Base-by-base conservation (phyloP, 768 basidiomycete genomes). In the Phaeolepiota aurea region DNA sequence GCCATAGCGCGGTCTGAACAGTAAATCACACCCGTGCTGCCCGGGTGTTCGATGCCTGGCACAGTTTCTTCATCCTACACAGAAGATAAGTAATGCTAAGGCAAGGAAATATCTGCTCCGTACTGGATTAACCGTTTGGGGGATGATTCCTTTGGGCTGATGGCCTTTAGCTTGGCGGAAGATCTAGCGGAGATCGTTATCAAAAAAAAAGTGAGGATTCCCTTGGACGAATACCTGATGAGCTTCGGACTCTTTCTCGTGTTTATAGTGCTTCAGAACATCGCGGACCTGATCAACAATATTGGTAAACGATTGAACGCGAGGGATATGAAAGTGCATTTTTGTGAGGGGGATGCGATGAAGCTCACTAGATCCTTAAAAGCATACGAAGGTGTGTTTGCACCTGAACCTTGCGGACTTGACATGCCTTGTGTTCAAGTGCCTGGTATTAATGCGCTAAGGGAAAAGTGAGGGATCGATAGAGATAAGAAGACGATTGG, bases 1-100 rank as follows among this genome's bases (percentile, higher is more conserved):
- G 90, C 90, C 68, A 90, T 88, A n/a, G 91, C 87, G 44, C 91
- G 80, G 54, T 92, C 87, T 1, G 87, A 89, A 60, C 90, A 92
- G 57, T 93, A 96, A 53, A 93, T 75, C 16, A 74, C 73, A 35
- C 72, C 73, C 21, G 73, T 75, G 52, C 71, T 72, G 33, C 73
- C 72, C 37, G 87, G 87, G 55, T 87, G 87, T 54, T 81, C 74
- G 52, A 88, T 87, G 37, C 87, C 89, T 14, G 89, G 90, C 3
- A 93, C 79, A 1, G 89, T 90, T 63, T 93, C 89, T 51, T 92
- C 89, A 49, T 88, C 84, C 74, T 85, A 43, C n/a, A 25, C 12
- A 45, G 18, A 25, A 43, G 47, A 38, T 25, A 41, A n/a, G 13
- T 37, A 37, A 14, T 31, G 2, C 30, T 14, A 4, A 19, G 18